A percentile compares a stretch with the other conserved stretches of the same genome.
These are phyloP conservation scores for Inga laurina DNA, from an alignment of 306 rosid species.

Conservation along the genomic window DNA sequence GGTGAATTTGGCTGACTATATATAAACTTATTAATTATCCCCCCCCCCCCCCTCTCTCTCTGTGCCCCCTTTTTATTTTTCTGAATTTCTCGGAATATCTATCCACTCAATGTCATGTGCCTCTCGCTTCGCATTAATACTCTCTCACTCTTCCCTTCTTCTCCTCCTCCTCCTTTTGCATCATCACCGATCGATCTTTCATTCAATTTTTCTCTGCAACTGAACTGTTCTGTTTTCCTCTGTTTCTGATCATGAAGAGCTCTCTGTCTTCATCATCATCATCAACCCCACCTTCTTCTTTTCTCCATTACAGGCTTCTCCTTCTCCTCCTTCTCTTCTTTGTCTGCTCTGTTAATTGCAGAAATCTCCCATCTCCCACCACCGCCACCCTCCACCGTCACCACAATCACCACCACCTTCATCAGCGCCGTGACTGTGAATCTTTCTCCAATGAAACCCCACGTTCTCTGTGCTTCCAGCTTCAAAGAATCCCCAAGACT, in stretches of 20 bases:
- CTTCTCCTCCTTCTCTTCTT: constrained; percentile 24
- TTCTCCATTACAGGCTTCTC: not conserved
- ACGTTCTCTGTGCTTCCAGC: constrained; percentile 68
- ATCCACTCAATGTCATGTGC: constrained; percentile 57
- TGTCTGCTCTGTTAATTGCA: constrained; percentile 29
- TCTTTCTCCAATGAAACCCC: constrained; percentile 53
- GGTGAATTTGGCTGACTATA: constrained; percentile 21
- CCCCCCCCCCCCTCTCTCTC: not conserved
- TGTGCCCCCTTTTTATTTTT: too few relatives aligned
- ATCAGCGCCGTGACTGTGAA: constrained; percentile 43
- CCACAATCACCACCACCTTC: not conserved
- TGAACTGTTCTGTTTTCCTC: constrained; percentile 17
- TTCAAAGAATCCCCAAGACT: constrained; percentile 43
- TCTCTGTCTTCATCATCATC: constrained; percentile 50
- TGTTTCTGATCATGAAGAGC: constrained; percentile 53
- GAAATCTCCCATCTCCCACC: not conserved
- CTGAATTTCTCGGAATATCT: constrained; percentile 35
- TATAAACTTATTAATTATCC: not conserved
- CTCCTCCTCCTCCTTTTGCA: not conserved
- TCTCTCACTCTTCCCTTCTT: constrained; percentile 5
- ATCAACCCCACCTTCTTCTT: constrained; percentile 18
- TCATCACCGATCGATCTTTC: not conserved
- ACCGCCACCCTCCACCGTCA: constrained; percentile 24
- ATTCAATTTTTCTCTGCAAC: constrained; percentile 2
- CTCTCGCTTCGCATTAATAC: constrained; percentile 62